Evolutionary conservation across 257 asterid species (phyloP).

Genomic region (Jaltomata sinuosa): DNA sequence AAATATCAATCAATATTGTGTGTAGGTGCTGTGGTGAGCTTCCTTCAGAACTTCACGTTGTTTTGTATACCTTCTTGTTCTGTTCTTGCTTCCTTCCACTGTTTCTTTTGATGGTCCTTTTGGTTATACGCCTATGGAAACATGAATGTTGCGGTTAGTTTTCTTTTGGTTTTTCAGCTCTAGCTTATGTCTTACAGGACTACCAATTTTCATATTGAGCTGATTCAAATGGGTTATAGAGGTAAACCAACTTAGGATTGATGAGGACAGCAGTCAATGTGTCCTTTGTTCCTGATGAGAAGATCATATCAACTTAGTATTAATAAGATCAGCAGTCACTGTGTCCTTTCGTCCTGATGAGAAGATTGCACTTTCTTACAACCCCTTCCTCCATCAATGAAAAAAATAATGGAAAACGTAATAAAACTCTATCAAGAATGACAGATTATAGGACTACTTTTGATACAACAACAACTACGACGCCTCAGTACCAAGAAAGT

Average conservation of each 20-base stretch:
- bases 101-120: neutral
- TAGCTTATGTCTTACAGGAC: neutral
- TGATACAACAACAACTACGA: neutral
- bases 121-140: neutral
- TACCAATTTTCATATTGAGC: neutral
- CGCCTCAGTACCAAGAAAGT: neutral
- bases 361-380: neutral
- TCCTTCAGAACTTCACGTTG: neutral
- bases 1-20: conserved; percentile 81
- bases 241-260: neutral
- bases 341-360: neutral
- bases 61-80: neutral
- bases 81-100: neutral
- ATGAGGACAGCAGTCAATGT: neutral
- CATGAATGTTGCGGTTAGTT: neutral
- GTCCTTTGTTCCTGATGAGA: neutral
- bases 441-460: neutral
- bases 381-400: neutral
- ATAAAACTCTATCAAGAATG: neutral
- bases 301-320: neutral
- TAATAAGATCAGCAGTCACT: neutral
- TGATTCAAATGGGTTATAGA: neutral
- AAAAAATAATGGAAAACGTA: neutral
- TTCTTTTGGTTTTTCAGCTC: neutral
- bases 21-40: conserved; percentile 91